These are phyloP conservation scores for Pleurotus salmoneostramineus DNA, from an alignment of 768 basidiomycete genomes.

Conservation along the genomic window DNA sequence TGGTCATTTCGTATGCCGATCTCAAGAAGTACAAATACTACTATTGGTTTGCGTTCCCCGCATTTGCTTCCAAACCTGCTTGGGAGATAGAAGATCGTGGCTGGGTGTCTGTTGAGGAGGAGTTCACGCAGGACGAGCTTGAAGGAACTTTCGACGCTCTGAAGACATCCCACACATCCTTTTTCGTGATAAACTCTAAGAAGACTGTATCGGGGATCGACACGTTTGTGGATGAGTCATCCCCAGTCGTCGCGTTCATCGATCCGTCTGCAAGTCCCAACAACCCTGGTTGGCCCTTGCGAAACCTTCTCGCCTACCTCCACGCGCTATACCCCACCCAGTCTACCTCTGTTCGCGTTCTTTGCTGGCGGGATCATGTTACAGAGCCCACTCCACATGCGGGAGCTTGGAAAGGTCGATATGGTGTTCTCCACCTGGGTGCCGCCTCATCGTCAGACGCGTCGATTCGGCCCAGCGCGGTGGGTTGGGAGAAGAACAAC, in stretches of 20 bases:
- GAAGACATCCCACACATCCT: conserved; percentile 35
- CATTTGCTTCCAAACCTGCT: conserved; percentile 82
- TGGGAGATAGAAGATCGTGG: conserved; percentile 77
- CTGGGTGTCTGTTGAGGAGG: conserved; percentile 47
- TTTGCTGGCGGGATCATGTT: conserved; percentile 76
- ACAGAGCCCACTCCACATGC: conserved; percentile 27
- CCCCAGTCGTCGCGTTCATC: conserved; percentile 57
- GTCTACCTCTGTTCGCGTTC: conserved; percentile 50
- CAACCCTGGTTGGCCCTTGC: conserved; percentile 89
- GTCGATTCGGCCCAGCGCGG: conserved; percentile 49
- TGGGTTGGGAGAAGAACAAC: conserved; percentile 95
- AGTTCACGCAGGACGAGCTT: conserved; percentile 32
- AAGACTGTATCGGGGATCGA: conserved; percentile 36
- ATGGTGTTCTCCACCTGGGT: conserved; percentile 45
- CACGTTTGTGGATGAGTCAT: conserved; percentile 34
- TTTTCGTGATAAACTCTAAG: conserved; percentile 55
- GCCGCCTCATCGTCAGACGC: conserved; percentile 15
- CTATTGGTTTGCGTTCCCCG: conserved; percentile 98
- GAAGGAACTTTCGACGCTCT: conserved; percentile 47
- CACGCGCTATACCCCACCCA: conserved; percentile 50
- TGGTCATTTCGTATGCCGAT: conserved; percentile 92
- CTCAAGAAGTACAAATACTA: conserved; percentile 98
- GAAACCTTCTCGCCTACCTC: conserved; percentile 87
- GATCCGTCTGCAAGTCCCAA: conserved; percentile 80
- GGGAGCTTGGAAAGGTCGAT: conserved; percentile 56